A percentile compares a stretch with the other conserved stretches of the same genome.
These are phyloP conservation scores for Lactarius sanguifluus DNA, from an alignment of 768 basidiomycete genomes.

Conservation along the genomic window DNA sequence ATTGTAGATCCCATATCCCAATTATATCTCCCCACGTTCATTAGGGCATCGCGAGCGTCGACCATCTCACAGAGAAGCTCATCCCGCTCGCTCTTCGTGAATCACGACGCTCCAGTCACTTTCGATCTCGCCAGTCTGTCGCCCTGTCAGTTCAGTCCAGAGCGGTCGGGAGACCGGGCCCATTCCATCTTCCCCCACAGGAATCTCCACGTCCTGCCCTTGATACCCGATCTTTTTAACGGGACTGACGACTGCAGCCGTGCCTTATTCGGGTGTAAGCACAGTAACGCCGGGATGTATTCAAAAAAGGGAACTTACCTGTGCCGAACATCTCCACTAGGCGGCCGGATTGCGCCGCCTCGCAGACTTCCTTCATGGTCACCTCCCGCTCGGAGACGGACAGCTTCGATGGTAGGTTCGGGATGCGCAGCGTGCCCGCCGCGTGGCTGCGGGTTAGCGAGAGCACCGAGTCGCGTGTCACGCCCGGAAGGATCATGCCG, in stretches of 20 bases:
- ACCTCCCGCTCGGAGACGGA: slow-evolving; percentile 35
- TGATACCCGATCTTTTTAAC: slow-evolving; percentile 44
- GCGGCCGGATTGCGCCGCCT: slow-evolving; percentile 32
- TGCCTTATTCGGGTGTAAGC: slow-evolving; percentile 33
- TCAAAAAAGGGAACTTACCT: slow-evolving; percentile 6
- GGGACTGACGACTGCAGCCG: slow-evolving; percentile 42
- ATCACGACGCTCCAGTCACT: slow-evolving; percentile 46
- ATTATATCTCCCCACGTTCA: neutral
- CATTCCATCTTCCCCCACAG: slow-evolving; percentile 41
- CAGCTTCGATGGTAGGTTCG: slow-evolving; percentile 32
- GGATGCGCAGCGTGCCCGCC: slow-evolving; percentile 32
- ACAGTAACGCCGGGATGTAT: neutral
- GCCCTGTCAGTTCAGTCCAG: slow-evolving; percentile 39
- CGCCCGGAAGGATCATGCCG: slow-evolving; percentile 46
- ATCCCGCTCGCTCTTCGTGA: slow-evolving; percentile 4
- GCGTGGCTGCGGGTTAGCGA: slow-evolving; percentile 40
- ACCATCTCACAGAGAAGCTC: neutral
- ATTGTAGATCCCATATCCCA: neutral
- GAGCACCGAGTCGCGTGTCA: slow-evolving; percentile 43
- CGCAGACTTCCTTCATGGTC: slow-evolving; percentile 37
- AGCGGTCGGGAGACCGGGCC: slow-evolving; percentile 43
- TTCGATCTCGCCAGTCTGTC: slow-evolving; percentile 45
- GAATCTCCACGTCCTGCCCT: slow-evolving; percentile 42
- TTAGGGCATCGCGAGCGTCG: neutral
- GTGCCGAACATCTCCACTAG: slow-evolving; percentile 39